phyloP scores from a whole-genome alignment of 495 filamentous ascomycete genomes.

The Amorphotheca resinae region DNA sequence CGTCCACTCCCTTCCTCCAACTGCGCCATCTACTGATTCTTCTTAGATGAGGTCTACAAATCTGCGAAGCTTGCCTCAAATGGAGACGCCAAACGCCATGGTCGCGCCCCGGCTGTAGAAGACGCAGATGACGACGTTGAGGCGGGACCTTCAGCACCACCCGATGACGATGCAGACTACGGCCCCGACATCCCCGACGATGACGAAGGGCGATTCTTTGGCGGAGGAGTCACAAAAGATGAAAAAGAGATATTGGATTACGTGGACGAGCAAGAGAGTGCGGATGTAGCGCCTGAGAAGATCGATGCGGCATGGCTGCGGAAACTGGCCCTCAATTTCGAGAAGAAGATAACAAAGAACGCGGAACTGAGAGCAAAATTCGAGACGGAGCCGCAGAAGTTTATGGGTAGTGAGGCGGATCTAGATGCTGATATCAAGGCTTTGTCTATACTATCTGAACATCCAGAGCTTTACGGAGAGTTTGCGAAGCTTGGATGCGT shows the following conservation, averaged over 20 bases:
- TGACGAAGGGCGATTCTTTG: conserved; percentile 90
- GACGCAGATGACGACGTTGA: conserved; percentile 48
- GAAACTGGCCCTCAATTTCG: conserved; percentile 70
- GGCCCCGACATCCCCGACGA: conserved; percentile 56
- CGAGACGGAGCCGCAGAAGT: conserved; percentile 75
- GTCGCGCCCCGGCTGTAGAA: conserved; percentile 47
- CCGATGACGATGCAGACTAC: conserved; percentile 43
- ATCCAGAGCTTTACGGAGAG: conserved; percentile 72
- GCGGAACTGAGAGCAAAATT: conserved; percentile 83
- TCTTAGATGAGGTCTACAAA: conserved; percentile 68
- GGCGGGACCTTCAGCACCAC: conserved; percentile 58
- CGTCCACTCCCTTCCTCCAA: conserved; percentile 17
- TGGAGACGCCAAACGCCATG: conserved; percentile 49
- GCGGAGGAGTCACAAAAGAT: conserved; percentile 70
- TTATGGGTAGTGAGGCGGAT: conserved; percentile 65
- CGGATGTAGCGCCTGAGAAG: conserved; percentile 49
- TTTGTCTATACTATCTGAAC: conserved; percentile 79
- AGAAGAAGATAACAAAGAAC: conserved; percentile 84
- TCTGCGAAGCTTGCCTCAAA: conserved; percentile 57
- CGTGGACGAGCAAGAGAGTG: conserved; percentile 59
- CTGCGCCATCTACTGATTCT: neutral
- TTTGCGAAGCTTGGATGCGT: conserved; percentile 72
- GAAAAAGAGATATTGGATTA: conserved; percentile 84
- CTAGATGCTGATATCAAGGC: conserved; percentile 81
- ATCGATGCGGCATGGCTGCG: conserved; percentile 78